Evolutionary conservation across 768 basidiomycete genomes (phyloP).

Genomic region (Lyophyllum decastes): DNA sequence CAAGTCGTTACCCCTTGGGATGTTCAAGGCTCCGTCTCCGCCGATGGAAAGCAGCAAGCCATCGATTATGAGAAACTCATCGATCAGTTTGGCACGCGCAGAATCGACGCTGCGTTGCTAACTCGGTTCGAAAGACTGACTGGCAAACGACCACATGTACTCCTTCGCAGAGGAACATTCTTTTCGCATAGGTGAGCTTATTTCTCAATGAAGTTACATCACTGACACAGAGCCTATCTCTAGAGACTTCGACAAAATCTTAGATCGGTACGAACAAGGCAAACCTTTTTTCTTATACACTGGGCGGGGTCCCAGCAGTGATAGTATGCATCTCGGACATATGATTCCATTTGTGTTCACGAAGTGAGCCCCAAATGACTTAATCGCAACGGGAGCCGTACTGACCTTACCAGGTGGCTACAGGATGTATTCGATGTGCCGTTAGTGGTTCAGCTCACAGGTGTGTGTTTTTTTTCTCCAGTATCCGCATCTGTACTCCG

Average conservation of each 20-base stretch:
- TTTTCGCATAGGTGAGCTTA: conserved; percentile 89
- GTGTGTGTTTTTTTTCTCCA: conserved; percentile 35
- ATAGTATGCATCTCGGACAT: conserved; percentile 97
- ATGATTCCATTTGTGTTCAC: conserved; percentile 98
- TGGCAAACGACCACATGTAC: conserved; percentile 82
- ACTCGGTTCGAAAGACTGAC: conserved; percentile 91
- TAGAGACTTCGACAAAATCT: conserved; percentile 91
- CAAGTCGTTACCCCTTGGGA: conserved; percentile 98
- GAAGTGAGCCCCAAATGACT: conserved; percentile 57
- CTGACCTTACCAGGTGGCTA: conserved; percentile 68
- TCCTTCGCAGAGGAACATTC: conserved; percentile 91
- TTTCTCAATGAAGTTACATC: neutral
- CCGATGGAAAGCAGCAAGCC: conserved; percentile 86
- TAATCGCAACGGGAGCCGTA: neutral
- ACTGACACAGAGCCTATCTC: neutral
- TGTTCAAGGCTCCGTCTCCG: conserved; percentile 87
- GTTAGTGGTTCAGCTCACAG: conserved; percentile 93
- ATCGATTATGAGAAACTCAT: conserved; percentile 98
- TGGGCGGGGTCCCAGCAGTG: conserved; percentile 93
- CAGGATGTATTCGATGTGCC: conserved; percentile 96
- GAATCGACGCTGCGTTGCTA: conserved; percentile 74
- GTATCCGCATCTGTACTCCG: neutral
- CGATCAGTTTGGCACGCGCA: conserved; percentile 89
- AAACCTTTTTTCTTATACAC: conserved; percentile 99
- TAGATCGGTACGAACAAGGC: conserved; percentile 94